phyloP scores from a whole-genome alignment of 225 moss, liverwort and hornwort species.

The Polytrichum formosum region DNA sequence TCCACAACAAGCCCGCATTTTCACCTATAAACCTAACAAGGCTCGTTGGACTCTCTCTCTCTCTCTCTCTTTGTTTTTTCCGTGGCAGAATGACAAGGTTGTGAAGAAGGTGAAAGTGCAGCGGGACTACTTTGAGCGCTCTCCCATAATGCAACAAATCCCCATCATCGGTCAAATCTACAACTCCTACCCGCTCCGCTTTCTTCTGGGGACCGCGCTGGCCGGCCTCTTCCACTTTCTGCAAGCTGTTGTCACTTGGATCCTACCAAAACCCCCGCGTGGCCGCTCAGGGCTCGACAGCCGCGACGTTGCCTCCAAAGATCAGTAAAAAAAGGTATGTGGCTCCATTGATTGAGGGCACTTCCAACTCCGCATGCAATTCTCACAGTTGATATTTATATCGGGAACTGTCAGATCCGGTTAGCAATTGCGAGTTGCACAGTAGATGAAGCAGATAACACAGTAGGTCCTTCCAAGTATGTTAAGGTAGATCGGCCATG shows the following conservation, averaged over 20 bases:
- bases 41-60: too few species aligned
- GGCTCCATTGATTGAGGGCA: too few species aligned
- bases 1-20: too few species aligned
- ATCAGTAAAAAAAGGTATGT: not conserved
- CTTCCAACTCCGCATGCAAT: too few species aligned
- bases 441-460: too few species aligned
- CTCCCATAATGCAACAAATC: constrained; percentile 22
- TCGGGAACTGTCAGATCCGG: too few species aligned
- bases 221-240: constrained; percentile 11
- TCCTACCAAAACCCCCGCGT: constrained; percentile 19
- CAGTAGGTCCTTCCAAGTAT: too few species aligned
- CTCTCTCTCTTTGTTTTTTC: not conserved
- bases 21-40: too few species aligned
- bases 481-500: too few species aligned
- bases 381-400: too few species aligned
- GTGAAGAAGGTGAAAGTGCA: constrained; percentile 53
- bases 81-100: constrained; percentile 30
- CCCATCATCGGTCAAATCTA: constrained; percentile 42
- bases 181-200: constrained; percentile 25
- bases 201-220: constrained; percentile 21
- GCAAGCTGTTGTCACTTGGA: constrained; percentile 12
- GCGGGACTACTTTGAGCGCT: constrained; percentile 35
- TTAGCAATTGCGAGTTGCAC: too few species aligned
- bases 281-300: constrained; percentile 6
- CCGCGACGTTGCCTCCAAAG: constrained; percentile 6